A percentile compares a stretch with the other conserved stretches of the same genome.
These are phyloP conservation scores for Globisporangium radiosum DNA, from an alignment of 352 stramenopile genomes.

Conservation along the genomic window DNA sequence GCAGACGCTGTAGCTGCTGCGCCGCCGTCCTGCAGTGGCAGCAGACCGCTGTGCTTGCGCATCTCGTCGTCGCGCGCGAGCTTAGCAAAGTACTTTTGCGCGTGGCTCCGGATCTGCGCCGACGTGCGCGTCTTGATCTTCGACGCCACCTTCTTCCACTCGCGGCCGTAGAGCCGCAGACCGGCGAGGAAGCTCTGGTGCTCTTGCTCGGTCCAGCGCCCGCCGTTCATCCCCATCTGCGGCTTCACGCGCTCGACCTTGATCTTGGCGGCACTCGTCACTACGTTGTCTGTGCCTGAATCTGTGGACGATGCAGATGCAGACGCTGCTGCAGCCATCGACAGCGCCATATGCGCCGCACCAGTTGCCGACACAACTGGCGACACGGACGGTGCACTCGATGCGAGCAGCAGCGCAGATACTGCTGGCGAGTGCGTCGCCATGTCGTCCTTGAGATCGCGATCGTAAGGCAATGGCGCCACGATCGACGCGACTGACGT, in stretches of 20 bases:
- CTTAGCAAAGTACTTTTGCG: conserved; percentile 87
- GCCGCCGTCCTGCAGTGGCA: conserved; percentile 6
- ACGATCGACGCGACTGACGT: conserved; percentile 10
- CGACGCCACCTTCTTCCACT: conserved; percentile 96
- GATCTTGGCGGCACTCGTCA: conserved; percentile 1
- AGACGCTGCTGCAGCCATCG: conserved; percentile 7
- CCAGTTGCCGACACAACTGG: conserved; percentile 15
- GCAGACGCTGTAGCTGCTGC: conserved; percentile 34
- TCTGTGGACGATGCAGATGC: not conserved
- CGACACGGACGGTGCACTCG: conserved; percentile 12
- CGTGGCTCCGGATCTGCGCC: conserved; percentile 78
- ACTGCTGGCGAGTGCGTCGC: conserved; percentile 23
- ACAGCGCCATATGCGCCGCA: conserved; percentile 17
- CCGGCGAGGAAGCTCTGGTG: conserved; percentile 94
- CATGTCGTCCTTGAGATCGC: conserved; percentile 18
- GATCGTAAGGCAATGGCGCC: conserved; percentile 3
- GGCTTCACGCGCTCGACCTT: conserved; percentile 42
- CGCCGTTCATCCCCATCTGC: conserved; percentile 76
- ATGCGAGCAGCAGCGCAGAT: conserved; percentile 17
- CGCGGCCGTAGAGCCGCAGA: conserved; percentile 90
- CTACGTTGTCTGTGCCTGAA: no score
- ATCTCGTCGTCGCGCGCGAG: conserved; percentile 73
- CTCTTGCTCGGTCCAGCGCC: conserved; percentile 93
- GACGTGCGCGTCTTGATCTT: conserved; percentile 87
- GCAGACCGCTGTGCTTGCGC: conserved; percentile 34